Base-by-base conservation (phyloP, 1,139 yeast genomes). In the Arxiozyma heterogenica region DNA sequence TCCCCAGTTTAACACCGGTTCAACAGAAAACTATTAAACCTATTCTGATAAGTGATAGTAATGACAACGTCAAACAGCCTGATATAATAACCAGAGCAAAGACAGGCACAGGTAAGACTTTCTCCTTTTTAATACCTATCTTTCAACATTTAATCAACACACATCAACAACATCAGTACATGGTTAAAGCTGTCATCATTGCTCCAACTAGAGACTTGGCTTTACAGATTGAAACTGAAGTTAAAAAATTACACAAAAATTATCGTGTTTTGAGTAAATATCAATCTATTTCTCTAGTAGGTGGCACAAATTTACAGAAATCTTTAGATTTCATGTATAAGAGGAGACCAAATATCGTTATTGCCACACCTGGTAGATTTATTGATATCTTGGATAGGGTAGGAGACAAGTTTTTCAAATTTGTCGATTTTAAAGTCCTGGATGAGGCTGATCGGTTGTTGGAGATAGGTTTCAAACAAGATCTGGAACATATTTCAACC, bases 181-280 rank as follows among this genome's bases (percentile, higher is more conserved):
- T 60, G 62, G 81, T 81, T 1, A 74, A 76, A 56, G 79, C 91
- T 25, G 77, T 91, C 55, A 81, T 91, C 34, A 78, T 91, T 57
- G 85, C 95, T 1, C 98, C 98, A 48, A 90, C 98, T 8, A 81
- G 98, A 73, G 97, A 91, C 71, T 77, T 91, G 63, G 97, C 97
- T 12, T 76, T 80, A 63, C 98, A 91, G 71, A 89, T 88, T 61
- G 80, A 82, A 59, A 78, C 78, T 51, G 95, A 90, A 61, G 73
- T 82, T 53, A 71, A 74, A 51, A 81, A 80, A 59, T 70, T 82
- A 30, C 63, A 62, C 46, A 54, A 60, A 17, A 60, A 61, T 47
- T 64, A 67, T 48, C 59, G 61, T 42, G 66, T 62, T n/a, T 59
- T 72, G 52, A 69, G 67, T 48, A 62, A 72, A 55, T 68, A 72